phyloP scores from a whole-genome alignment of 257 asterid species.

The Cynanchum wilfordii region DNA sequence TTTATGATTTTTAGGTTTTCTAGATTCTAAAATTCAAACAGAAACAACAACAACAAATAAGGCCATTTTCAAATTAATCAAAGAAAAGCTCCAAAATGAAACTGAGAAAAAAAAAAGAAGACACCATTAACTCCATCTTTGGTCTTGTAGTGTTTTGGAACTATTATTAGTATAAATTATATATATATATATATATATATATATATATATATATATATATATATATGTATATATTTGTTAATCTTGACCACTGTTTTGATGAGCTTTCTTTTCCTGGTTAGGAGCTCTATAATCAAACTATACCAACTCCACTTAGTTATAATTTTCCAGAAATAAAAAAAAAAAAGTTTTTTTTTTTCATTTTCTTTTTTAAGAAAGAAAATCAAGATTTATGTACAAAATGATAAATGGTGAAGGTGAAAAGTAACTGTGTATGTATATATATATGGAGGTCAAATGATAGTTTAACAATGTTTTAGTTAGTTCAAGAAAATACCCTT shows the following conservation, averaged over 20 bases:
- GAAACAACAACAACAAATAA: not conserved
- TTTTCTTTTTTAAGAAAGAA: not conserved
- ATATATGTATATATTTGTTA: too few species aligned
- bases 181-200: not conserved
- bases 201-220: too few species aligned
- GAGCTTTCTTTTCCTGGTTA: slow-evolving; percentile 8
- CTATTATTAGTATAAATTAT: too few species aligned
- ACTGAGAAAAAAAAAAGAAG: not conserved
- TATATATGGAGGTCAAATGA: slow-evolving; percentile 11
- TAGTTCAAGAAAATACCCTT: not conserved
- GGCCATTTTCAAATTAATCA: not conserved
- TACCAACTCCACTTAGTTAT: slow-evolving; percentile 7
- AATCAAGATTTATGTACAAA: not conserved
- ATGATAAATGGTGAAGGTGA: slow-evolving; percentile 2
- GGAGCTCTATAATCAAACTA: slow-evolving; percentile 6
- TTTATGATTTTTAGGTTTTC: slow-evolving; percentile 7
- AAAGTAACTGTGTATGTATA: not conserved
- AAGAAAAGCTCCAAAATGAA: not conserved
- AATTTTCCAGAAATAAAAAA: not conserved
- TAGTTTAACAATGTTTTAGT: slow-evolving; percentile 1
- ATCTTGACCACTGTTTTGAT: slow-evolving; percentile 7
- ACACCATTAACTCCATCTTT: not conserved
- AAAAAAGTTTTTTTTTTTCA: not conserved
- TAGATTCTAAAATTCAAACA: not conserved
- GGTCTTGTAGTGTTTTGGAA: slow-evolving; percentile 1